phyloP scores from a whole-genome alignment of 2,329 filamentous ascomycete genomes.

The Hymenoscyphus linearis region DNA sequence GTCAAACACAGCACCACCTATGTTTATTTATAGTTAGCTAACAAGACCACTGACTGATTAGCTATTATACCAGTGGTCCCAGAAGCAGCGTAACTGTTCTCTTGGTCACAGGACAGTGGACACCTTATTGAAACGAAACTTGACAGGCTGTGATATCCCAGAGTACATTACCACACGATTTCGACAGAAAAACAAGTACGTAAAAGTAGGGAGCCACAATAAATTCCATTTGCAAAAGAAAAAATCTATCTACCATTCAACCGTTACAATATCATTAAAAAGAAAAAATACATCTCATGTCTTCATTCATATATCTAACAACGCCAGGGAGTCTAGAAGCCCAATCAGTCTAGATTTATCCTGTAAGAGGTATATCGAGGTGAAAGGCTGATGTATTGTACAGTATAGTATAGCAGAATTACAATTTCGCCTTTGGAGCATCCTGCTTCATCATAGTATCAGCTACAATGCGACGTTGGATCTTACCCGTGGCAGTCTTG shows the following conservation, averaged over 20 bases:
- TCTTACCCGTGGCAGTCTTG: slow-evolving; percentile 89
- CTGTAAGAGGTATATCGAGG: not conserved
- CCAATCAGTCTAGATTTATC: not conserved
- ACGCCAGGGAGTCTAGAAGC: not conserved
- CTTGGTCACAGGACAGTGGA: too few relatives aligned
- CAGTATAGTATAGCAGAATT: slow-evolving; percentile 18
- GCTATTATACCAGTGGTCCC: too few relatives aligned
- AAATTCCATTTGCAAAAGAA: not conserved
- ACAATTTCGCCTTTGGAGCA: slow-evolving; percentile 49
- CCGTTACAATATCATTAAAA: not conserved
- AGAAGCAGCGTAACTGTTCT: too few relatives aligned
- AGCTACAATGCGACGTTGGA: slow-evolving; percentile 80
- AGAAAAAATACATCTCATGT: not conserved
- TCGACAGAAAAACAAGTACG: too few relatives aligned
- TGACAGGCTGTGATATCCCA: too few relatives aligned
- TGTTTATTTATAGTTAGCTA: too few relatives aligned
- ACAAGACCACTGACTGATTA: too few relatives aligned
- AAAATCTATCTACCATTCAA: not conserved
- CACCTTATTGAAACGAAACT: too few relatives aligned
- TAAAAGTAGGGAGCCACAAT: too few relatives aligned
- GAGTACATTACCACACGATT: too few relatives aligned
- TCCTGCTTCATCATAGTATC: slow-evolving; percentile 76
- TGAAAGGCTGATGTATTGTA: not conserved
- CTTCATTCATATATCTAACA: not conserved
- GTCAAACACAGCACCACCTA: too few relatives aligned